A percentile compares a stretch with the other conserved stretches of the same genome.
Conservation (phyloP, 352 stramenopile species). For the Pythium vanterpoolii region DNA sequence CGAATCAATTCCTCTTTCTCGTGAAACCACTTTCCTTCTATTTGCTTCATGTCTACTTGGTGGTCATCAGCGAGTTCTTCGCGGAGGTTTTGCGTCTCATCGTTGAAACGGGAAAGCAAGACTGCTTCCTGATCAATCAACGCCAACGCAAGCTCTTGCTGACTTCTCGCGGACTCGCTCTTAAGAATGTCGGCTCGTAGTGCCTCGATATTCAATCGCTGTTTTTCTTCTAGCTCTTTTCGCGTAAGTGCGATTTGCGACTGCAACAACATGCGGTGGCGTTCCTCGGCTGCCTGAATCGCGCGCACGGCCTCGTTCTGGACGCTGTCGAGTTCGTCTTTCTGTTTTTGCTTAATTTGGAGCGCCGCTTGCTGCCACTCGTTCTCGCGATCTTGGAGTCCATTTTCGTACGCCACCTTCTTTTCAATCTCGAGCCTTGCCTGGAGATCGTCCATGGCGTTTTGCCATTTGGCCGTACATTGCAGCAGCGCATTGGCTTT, state of each 20-base stretch:
- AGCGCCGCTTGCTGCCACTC: constrained; percentile 73
- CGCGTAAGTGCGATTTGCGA: constrained; percentile 32
- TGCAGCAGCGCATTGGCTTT: constrained; percentile 60
- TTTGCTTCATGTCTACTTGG: constrained; percentile 11
- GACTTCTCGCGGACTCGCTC: constrained; percentile 2
- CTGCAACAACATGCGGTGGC: constrained; percentile 46
- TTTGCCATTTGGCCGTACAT: constrained; percentile 68
- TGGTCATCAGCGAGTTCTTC: constrained; percentile 21
- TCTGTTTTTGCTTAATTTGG: constrained; percentile 73
- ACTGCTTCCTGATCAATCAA: background rate
- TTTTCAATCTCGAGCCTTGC: constrained; percentile 62
- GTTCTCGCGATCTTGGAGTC: constrained; percentile 61
- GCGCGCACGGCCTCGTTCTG: constrained; percentile 60
- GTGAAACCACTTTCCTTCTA: constrained; percentile 17
- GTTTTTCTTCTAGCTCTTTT: constrained; percentile 32
- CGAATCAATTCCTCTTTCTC: background rate
- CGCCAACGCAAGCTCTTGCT: constrained; percentile 1
- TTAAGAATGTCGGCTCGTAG: constrained; percentile 2
- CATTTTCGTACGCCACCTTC: constrained; percentile 52
- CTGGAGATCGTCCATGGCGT: constrained; percentile 61
- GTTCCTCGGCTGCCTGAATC: constrained; percentile 63
- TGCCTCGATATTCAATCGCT: constrained; percentile 18
- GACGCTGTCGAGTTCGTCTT: constrained; percentile 57
- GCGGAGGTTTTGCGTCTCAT: constrained; percentile 17
- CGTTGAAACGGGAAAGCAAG: background rate